Percentiles rank a stretch among this genome's conserved stretches.
These are phyloP conservation scores for Crithidia acanthocephali DNA, from an alignment of 208 protist species.

Conservation along the genomic window DNA sequence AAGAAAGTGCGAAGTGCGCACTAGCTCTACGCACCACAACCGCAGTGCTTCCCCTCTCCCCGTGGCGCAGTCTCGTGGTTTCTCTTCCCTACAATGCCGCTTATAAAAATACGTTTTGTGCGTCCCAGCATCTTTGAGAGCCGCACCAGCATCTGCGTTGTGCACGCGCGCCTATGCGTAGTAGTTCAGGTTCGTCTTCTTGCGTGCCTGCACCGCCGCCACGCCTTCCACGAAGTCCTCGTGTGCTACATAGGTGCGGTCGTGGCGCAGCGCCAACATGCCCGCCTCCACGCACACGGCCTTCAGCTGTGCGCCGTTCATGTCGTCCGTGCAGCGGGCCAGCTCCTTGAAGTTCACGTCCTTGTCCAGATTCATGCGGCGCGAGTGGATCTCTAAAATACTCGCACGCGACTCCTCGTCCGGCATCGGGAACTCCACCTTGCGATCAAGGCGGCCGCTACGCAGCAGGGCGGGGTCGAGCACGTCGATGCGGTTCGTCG, in stretches of 20 bases:
- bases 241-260: slow-evolving; percentile 92
- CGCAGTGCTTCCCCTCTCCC: no score
- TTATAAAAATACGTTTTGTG: no score
- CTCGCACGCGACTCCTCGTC: slow-evolving; percentile 98
- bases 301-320: slow-evolving; percentile 99
- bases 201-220: slow-evolving; percentile 98
- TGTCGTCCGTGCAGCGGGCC: slow-evolving; percentile 98
- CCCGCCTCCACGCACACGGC: slow-evolving; percentile 99
- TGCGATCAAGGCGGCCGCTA: slow-evolving; percentile 99
- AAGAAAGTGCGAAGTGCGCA: no score
- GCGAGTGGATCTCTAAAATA: slow-evolving; percentile 99
- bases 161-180: slow-evolving; percentile 94
- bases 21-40: no score
- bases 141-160: no score
- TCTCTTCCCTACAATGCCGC: no score
- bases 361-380: slow-evolving; percentile 98
- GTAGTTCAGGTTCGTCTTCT: slow-evolving; percentile 99
- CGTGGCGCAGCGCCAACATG: slow-evolving; percentile 99
- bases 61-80: no score
- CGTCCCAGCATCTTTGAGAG: no score
- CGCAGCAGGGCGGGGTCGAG: slow-evolving; percentile 99
- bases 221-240: slow-evolving; percentile 99
- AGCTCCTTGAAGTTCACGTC: slow-evolving; percentile 99
- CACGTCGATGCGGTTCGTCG: slow-evolving; percentile 99
- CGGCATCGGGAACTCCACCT: slow-evolving; percentile 99